Conservation (phyloP, 805 yeast genomes). For the Cyberlindnera samutprakarnensis region DNA sequence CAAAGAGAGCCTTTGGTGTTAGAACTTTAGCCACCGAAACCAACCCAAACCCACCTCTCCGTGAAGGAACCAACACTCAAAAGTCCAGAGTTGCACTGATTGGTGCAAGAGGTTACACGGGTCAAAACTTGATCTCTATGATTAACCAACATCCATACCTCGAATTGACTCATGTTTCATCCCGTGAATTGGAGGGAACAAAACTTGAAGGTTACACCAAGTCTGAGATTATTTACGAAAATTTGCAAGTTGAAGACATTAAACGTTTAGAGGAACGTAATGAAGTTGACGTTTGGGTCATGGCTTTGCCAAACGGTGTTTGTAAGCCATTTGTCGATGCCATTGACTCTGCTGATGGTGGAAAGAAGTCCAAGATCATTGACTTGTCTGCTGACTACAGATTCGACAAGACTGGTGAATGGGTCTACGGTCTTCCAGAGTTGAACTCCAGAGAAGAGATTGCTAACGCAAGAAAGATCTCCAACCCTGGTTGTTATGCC, state of each 20-base stretch:
- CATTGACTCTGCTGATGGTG: conserved; percentile 54
- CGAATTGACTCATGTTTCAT: conserved; percentile 88
- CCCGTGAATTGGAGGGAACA: conserved; percentile 89
- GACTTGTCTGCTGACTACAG: conserved; percentile 96
- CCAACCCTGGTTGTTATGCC: conserved; percentile 99
- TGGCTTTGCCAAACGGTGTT: conserved; percentile 98
- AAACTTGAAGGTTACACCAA: conserved; percentile 84
- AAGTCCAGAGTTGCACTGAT: conserved; percentile 80
- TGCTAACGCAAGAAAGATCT: conserved; percentile 67
- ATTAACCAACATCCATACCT: conserved; percentile 83
- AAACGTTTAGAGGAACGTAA: conserved; percentile 64
- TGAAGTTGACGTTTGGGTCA: conserved; percentile 93
- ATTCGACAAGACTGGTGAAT: conserved; percentile 79
- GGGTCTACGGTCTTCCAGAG: conserved; percentile 97
- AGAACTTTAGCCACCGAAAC: conserved; percentile 30
- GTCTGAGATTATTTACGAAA: conserved; percentile 70
- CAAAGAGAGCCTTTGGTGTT: conserved; percentile 18
- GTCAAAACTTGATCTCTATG: conserved; percentile 83
- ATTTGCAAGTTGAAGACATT: conserved; percentile 82
- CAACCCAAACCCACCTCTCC: conserved; percentile 69
- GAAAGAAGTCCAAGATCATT: conserved; percentile 70
- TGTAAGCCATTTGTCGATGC: conserved; percentile 84
- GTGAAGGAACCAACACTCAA: conserved; percentile 52
- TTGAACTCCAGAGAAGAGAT: conserved; percentile 62
- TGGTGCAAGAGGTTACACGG: conserved; percentile 98